Conservation (phyloP, 768 basidiomycete genomes). For the Mycena indigotica region DNA sequence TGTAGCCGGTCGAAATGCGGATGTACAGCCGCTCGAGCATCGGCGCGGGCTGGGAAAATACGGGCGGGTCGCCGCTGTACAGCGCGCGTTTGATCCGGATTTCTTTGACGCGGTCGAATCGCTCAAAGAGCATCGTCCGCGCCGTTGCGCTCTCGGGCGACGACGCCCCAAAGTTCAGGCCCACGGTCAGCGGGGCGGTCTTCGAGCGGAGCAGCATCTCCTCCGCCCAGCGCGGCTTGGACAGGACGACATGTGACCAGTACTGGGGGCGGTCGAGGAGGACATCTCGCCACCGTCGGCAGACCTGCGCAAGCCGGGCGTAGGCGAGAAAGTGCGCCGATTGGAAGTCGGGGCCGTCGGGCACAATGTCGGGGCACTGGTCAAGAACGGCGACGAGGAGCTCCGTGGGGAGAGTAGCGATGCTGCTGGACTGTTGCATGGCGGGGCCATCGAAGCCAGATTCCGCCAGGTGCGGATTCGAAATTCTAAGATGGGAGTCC, state of each 20-base stretch:
- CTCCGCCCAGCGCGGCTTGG: conserved; percentile 14
- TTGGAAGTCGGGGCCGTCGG: conserved; percentile 2
- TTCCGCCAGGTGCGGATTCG: no score
- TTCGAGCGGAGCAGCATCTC: conserved; percentile 17
- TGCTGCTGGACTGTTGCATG: no score
- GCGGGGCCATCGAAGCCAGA: no score
- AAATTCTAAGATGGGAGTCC: no score
- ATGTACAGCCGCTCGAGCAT: neutral
- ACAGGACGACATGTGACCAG: conserved; percentile 12
- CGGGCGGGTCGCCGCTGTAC: neutral
- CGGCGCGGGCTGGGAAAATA: neutral
- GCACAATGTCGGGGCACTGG: neutral
- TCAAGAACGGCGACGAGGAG: conserved; percentile 10
- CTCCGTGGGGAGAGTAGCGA: conserved; percentile 11
- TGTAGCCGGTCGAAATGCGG: neutral
- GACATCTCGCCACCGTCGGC: conserved; percentile 14
- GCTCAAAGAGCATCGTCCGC: conserved; percentile 3
- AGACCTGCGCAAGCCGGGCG: conserved; percentile 10
- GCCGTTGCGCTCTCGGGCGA: neutral
- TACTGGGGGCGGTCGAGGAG: conserved; percentile 1
- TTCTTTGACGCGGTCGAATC: conserved; percentile 8
- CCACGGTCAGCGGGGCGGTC: conserved; percentile 4
- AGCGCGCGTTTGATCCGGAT: neutral
- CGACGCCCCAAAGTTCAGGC: neutral
- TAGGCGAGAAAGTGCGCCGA: conserved; percentile 1